Evolutionary conservation across 202 grass and related monocot species (phyloP).

Genomic region (Zoysia matrella): DNA sequence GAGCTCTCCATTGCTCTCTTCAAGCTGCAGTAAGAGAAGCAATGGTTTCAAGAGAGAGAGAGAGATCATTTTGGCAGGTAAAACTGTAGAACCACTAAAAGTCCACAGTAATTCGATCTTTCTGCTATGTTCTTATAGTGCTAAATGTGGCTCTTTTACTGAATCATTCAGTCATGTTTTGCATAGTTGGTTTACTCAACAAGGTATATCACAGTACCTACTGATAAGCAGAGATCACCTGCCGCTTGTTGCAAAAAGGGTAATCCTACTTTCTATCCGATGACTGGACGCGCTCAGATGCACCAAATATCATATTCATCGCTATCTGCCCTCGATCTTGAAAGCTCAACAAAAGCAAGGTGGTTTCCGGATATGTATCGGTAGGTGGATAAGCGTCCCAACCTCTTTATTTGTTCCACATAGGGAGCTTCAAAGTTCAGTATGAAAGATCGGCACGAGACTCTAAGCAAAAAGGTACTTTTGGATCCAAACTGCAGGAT

Average conservation of each 20-base stretch:
- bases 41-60: background rate
- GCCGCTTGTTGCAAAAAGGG: constrained; percentile 39
- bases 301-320: constrained; percentile 36
- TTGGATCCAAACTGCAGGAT: background rate
- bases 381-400: constrained; percentile 39
- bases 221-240: background rate
- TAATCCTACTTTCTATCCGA: constrained; percentile 39
- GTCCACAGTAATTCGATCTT: background rate
- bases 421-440: background rate
- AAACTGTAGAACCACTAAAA: background rate
- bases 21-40: background rate
- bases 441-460: background rate
- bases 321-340: constrained; percentile 27
- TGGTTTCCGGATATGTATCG: constrained; percentile 34
- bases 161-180: background rate
- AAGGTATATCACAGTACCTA: background rate
- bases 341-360: constrained; percentile 49
- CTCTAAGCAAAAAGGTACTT: background rate
- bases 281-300: constrained; percentile 28
- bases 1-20: background rate
- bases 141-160: background rate
- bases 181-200: background rate
- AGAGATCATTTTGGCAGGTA: background rate
- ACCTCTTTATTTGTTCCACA: constrained; percentile 26
- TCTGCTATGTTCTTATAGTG: background rate